Evolutionary conservation across 345 rosid genomes (phyloP).

Genomic region (Firmiana major): DNA sequence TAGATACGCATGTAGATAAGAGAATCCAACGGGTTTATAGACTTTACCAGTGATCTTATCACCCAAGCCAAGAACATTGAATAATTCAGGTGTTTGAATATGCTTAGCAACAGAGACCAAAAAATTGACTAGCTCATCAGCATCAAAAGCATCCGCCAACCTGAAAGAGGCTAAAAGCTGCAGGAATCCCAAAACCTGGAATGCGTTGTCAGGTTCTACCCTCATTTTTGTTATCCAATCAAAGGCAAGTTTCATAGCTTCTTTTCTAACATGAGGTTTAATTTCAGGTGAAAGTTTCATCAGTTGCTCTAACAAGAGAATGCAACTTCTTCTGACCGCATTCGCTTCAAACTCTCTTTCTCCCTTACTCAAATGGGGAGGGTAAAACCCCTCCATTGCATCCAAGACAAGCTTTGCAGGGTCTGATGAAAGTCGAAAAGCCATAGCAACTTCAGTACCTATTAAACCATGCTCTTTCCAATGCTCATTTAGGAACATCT

Average conservation of each 20-base stretch:
- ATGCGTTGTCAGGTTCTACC: conserved; percentile 2
- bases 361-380: conserved; percentile 12
- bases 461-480: conserved; percentile 12
- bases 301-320: conserved; percentile 22
- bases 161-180: conserved; percentile 25
- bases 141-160: conserved; percentile 27
- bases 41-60: conserved; percentile 13
- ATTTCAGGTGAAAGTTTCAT: conserved; percentile 16
- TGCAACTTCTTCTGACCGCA: conserved; percentile 3
- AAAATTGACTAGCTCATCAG: conserved; percentile 24
- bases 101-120: conserved; percentile 18
- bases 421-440: conserved; percentile 25
- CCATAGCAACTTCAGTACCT: conserved; percentile 8
- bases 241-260: conserved; percentile 23
- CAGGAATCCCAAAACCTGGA: conserved; percentile 34
- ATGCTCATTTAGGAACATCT: conserved; percentile 21
- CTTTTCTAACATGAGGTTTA: conserved; percentile 22
- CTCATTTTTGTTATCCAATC: conserved; percentile 28
- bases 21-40: neutral
- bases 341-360: conserved; percentile 10
- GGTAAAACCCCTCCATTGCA: conserved; percentile 29
- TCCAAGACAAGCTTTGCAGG: conserved; percentile 32
- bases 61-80: conserved; percentile 25
- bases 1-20: neutral
- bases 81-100: conserved; percentile 19